Conservation (phyloP, 2,329 filamentous ascomycete genomes). For the Helotiales sp. region DNA sequence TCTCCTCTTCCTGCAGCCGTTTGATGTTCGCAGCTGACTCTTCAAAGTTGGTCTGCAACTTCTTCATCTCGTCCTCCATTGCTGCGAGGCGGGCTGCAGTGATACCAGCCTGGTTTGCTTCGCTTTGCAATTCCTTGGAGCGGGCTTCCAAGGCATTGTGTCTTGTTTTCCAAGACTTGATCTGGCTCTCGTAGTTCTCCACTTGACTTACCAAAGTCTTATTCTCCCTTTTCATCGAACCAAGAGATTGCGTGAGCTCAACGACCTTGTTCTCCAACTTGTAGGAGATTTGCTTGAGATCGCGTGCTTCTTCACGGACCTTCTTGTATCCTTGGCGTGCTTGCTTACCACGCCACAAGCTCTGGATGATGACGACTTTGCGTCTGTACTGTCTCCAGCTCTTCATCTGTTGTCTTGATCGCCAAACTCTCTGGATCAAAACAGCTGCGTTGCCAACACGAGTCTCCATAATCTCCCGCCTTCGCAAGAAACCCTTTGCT, state of each 20-base stretch:
- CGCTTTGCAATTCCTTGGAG: conserved; percentile 91
- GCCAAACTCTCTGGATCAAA: conserved; percentile 90
- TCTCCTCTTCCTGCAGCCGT: conserved; percentile 92
- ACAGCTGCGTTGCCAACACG: conserved; percentile 89
- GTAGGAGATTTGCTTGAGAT: conserved; percentile 99
- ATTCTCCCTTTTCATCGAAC: conserved; percentile 93
- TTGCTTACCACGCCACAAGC: conserved; percentile 83
- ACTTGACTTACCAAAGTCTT: conserved; percentile 86
- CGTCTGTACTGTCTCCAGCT: conserved; percentile 87
- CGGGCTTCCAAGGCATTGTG: conserved; percentile 89
- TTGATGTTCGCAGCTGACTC: conserved; percentile 92
- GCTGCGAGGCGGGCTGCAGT: conserved; percentile 86
- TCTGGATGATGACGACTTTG: conserved; percentile 90
- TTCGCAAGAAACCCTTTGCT: conserved; percentile 88
- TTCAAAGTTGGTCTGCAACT: conserved; percentile 84
- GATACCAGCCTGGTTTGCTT: conserved; percentile 97
- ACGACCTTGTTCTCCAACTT: conserved; percentile 99
- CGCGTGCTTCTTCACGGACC: conserved; percentile 91
- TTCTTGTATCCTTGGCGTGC: conserved; percentile 88
- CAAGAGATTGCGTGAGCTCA: conserved; percentile 91
- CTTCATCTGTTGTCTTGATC: conserved; percentile 76
- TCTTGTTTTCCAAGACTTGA: conserved; percentile 93
- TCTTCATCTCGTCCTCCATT: conserved; percentile 96
- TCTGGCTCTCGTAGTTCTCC: conserved; percentile 93
- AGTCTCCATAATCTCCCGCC: conserved; percentile 92